phyloP scores from a whole-genome alignment of 2,329 filamentous ascomycete species.

The Colletotrichum tamarilloi region DNA sequence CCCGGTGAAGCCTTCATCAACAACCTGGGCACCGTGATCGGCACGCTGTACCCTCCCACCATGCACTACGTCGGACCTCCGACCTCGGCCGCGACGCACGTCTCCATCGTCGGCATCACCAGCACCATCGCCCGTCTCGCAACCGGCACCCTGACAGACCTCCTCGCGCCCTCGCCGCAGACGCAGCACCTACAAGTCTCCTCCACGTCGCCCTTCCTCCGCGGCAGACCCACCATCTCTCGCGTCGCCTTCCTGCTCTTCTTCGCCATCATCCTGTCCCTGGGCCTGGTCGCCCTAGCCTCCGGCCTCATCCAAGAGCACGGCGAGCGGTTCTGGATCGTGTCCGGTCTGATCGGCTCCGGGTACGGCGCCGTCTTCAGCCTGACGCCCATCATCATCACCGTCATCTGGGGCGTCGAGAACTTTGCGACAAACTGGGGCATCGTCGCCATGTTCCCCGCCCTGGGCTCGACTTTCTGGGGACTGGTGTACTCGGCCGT shows the following conservation, averaged over 20 bases:
- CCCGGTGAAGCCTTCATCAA: slow-evolving; percentile 99
- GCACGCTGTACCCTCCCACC: slow-evolving; percentile 77
- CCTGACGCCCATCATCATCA: slow-evolving; percentile 89
- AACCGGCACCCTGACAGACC: slow-evolving; percentile 88
- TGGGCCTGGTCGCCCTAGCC: slow-evolving; percentile 82
- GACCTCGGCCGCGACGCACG: slow-evolving; percentile 84
- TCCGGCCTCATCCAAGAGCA: slow-evolving; percentile 80
- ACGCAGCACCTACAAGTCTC: slow-evolving; percentile 66
- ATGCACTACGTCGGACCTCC: slow-evolving; percentile 52
- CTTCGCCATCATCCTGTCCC: slow-evolving; percentile 78
- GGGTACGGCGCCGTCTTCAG: slow-evolving; percentile 95
- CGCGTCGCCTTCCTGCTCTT: slow-evolving; percentile 83
- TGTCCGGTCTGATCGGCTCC: slow-evolving; percentile 85
- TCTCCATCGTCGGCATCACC: slow-evolving; percentile 90
- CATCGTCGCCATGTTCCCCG: slow-evolving; percentile 91
- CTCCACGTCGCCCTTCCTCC: slow-evolving; percentile 36
- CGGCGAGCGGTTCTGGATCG: slow-evolving; percentile 83
- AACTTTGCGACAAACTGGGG: slow-evolving; percentile 99
- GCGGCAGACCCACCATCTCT: slow-evolving; percentile 69
- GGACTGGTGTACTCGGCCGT: slow-evolving; percentile 86
- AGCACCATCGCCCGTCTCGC: slow-evolving; percentile 92
- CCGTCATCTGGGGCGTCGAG: slow-evolving; percentile 98
- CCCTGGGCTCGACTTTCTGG: slow-evolving; percentile 89
- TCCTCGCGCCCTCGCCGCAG: slow-evolving; percentile 78
- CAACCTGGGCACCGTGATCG: slow-evolving; percentile 93